Percentiles rank a stretch among this genome's conserved stretches.
phyloP scores from a whole-genome alignment of 805 yeast genomes.

The Candida germanica region DNA sequence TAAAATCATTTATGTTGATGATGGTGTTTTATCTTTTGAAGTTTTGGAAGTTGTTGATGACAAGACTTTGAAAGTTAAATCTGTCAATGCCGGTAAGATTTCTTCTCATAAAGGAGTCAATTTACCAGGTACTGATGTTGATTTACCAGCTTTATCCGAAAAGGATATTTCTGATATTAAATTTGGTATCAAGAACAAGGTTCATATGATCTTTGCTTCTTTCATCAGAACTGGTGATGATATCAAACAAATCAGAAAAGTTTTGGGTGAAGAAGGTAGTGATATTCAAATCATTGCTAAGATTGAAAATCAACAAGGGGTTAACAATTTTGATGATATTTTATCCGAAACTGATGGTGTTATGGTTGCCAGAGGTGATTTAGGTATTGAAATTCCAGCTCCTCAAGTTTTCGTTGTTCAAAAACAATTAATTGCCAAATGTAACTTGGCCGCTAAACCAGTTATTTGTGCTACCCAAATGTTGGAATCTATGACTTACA shows the following conservation, averaged over 20 bases:
- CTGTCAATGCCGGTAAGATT: constrained; percentile 93
- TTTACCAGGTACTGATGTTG: constrained; percentile 98
- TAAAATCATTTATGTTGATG: constrained; percentile 90
- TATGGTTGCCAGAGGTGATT: constrained; percentile 99
- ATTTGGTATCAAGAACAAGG: constrained; percentile 96
- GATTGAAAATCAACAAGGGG: constrained; percentile 99
- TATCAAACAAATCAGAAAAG: constrained; percentile 85
- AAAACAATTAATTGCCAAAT: constrained; percentile 98
- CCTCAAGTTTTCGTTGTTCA: constrained; percentile 98
- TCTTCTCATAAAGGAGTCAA: constrained; percentile 98
- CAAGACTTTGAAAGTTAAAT: constrained; percentile 76
- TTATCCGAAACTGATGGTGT: constrained; percentile 96
- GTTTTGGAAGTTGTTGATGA: constrained; percentile 81
- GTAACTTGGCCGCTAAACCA: constrained; percentile 99
- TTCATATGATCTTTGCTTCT: constrained; percentile 98
- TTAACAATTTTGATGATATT: constrained; percentile 97
- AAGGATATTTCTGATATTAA: constrained; percentile 90
- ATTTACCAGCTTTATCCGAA: constrained; percentile 95
- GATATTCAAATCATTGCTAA: constrained; percentile 94
- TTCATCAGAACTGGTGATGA: constrained; percentile 95
- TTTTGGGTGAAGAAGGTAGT: constrained; percentile 95
- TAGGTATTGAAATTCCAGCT: constrained; percentile 99
- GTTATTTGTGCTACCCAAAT: constrained; percentile 99
- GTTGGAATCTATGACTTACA: constrained; percentile 99
- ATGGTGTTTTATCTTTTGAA: constrained; percentile 95